A percentile compares a stretch with the other conserved stretches of the same genome.
These are phyloP conservation scores for Penicillium longicatenatum DNA, from an alignment of 495 filamentous ascomycete genomes.

Conservation along the genomic window DNA sequence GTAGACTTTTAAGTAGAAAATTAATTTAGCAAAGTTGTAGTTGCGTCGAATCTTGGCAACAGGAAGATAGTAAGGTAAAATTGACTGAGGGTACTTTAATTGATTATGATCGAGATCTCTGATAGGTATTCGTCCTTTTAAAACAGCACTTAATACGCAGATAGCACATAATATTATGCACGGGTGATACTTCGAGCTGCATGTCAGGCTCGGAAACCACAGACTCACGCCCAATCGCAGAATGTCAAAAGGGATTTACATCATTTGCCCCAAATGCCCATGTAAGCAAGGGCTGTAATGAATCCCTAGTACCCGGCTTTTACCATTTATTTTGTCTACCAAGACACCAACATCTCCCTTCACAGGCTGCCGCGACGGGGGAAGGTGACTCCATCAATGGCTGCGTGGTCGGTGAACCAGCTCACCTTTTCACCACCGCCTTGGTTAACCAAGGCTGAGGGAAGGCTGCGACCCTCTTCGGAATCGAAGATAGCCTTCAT, in stretches of 20 bases:
- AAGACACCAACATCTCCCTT: neutral
- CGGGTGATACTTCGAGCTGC: neutral
- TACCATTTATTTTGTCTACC: neutral
- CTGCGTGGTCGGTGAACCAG: slow-evolving; percentile 90
- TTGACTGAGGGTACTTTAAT: neutral
- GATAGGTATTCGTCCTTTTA: neutral
- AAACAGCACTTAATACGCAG: neutral
- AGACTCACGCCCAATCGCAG: neutral
- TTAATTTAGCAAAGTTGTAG: no score
- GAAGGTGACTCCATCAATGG: slow-evolving; percentile 81
- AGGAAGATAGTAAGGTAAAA: neutral
- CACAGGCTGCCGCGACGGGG: slow-evolving; percentile 51
- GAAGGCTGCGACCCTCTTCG: slow-evolving; percentile 72
- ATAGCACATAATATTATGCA: neutral
- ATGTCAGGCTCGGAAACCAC: neutral
- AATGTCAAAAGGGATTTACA: neutral
- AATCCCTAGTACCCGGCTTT: neutral
- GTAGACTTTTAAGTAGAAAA: no score
- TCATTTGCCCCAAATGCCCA: neutral
- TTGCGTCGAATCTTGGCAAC: neutral
- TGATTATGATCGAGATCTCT: neutral
- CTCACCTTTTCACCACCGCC: slow-evolving; percentile 79
- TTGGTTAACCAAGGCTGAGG: slow-evolving; percentile 84
- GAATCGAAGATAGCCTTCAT: slow-evolving; percentile 87
- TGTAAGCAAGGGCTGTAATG: neutral